Base-by-base conservation (phyloP, 164 flowering plant genomes). In the Macadamia tetraphylla region DNA sequence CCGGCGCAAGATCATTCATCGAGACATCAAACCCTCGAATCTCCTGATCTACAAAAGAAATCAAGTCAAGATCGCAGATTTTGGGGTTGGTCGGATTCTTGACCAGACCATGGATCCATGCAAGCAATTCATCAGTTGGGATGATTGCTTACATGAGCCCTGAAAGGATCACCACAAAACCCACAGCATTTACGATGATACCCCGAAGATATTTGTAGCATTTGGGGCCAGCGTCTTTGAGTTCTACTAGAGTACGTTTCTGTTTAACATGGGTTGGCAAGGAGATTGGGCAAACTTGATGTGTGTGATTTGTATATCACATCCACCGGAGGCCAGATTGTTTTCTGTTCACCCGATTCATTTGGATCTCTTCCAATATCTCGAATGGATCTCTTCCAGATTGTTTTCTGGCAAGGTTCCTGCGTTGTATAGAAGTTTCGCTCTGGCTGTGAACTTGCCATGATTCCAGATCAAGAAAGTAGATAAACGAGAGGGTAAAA, bases 251-350 rank as follows among this genome's bases (percentile, higher is more conserved):
- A 97, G 98, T 44, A 73, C 81, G 44, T 92, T 86, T 59, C 98
- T 95, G 0, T 86, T 90, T 51, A 73, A 77, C 0, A 91, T 86
- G 12, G 83, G 85, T 1, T 64, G 90, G 65, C 85, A 79, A 12
- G 95, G 95, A 0, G 98, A 91, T 72, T 93, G 98, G 98, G 95
- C 98, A 0, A 93, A 89, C 58, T 73, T 93, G 51, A 87, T 93
- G 90, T 79, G 83, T 56, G 95, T 95, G 0, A 91, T 93, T 31
- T 93, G 97, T 70, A 82, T 88, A 81, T 73, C 90, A 2, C 81
- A 78, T 66, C 97, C 98, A 18, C 98, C 96, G 2, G 87, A 85
- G 77, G 95, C 93, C n/a, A n/a, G n/a, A n/a, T n/a, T n/a, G n/a
- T n/a, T n/a, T n/a, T n/a, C n/a, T n/a, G n/a, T n/a, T n/a, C n/a